Conservation (phyloP, 163 green algal species). For the Coccomyxa subellipsoidea region DNA sequence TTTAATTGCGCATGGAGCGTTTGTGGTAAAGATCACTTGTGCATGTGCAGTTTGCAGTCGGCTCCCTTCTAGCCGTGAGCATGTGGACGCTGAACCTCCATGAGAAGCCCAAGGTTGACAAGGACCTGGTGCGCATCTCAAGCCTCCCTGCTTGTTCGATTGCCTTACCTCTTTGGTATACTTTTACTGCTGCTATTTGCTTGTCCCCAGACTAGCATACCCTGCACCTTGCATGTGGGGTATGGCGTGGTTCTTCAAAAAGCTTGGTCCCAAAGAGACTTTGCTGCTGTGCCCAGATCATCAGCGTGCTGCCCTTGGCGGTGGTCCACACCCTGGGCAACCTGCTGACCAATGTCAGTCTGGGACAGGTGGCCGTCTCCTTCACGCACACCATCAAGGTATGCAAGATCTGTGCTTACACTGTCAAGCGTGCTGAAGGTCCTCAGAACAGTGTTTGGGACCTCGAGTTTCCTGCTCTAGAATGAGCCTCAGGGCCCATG, state of each 20-base stretch:
- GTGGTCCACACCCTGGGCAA: slow-evolving; percentile 93
- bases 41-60: slow-evolving; percentile 83
- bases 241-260: background rate
- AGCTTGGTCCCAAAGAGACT: background rate
- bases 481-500: too few species aligned
- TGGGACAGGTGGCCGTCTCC: slow-evolving; percentile 91
- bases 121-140: slow-evolving; percentile 30
- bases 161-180: too few species aligned
- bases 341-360: slow-evolving; percentile 90
- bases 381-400: slow-evolving; percentile 99
- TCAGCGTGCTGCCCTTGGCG: slow-evolving; percentile 80
- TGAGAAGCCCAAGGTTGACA: slow-evolving; percentile 52
- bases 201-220: too few species aligned
- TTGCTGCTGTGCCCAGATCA: slow-evolving; percentile 42
- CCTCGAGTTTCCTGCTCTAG: too few species aligned
- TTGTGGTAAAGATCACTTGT: too few species aligned
- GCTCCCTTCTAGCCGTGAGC: slow-evolving; percentile 48
- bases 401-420: background rate
- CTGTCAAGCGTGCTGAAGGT: too few species aligned
- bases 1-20: too few species aligned
- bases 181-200: too few species aligned
- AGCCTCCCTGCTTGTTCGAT: too few species aligned
- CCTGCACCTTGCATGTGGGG: background rate
- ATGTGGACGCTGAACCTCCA: slow-evolving; percentile 71
- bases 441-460: too few species aligned